phyloP scores from a whole-genome alignment of 2,329 filamentous ascomycete genomes.

The Fusarium vanettenii region DNA sequence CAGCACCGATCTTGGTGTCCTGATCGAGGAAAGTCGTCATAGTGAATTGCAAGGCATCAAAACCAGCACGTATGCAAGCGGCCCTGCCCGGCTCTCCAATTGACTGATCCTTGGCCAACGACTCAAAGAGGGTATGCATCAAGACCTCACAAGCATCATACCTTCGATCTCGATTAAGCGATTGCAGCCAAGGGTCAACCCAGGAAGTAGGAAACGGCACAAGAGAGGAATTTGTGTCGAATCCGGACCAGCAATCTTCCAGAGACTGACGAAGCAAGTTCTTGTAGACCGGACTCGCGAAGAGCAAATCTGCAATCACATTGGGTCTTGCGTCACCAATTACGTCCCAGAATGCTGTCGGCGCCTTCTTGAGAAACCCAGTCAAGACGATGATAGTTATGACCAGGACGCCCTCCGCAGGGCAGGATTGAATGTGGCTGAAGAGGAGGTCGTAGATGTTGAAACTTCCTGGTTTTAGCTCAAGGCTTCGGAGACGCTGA shows the following conservation, averaged over 20 bases:
- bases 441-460: constrained; percentile 74
- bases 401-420: constrained; percentile 69
- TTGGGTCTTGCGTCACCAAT: constrained; percentile 84
- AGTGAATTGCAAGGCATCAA: constrained; percentile 69
- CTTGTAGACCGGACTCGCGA: constrained; percentile 75
- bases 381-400: constrained; percentile 78
- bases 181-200: constrained; percentile 81
- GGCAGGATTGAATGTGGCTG: constrained; percentile 63
- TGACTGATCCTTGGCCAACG: constrained; percentile 64
- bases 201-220: constrained; percentile 78
- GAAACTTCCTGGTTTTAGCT: constrained; percentile 69
- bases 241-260: constrained; percentile 53
- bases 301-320: constrained; percentile 85
- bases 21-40: constrained; percentile 66
- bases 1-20: constrained; percentile 56
- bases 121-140: constrained; percentile 78
- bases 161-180: constrained; percentile 79
- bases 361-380: constrained; percentile 77
- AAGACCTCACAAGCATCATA: constrained; percentile 85
- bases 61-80: constrained; percentile 72
- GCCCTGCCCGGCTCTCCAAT: constrained; percentile 69
- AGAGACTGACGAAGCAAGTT: constrained; percentile 71
- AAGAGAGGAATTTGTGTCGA: constrained; percentile 58
- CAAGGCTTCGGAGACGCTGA: constrained; percentile 81
- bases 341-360: constrained; percentile 88